Evolutionary conservation across 495 filamentous ascomycete species (phyloP), one percentile per base, ranked within the genome.

Genomic region (Physcia stellaris): DNA sequence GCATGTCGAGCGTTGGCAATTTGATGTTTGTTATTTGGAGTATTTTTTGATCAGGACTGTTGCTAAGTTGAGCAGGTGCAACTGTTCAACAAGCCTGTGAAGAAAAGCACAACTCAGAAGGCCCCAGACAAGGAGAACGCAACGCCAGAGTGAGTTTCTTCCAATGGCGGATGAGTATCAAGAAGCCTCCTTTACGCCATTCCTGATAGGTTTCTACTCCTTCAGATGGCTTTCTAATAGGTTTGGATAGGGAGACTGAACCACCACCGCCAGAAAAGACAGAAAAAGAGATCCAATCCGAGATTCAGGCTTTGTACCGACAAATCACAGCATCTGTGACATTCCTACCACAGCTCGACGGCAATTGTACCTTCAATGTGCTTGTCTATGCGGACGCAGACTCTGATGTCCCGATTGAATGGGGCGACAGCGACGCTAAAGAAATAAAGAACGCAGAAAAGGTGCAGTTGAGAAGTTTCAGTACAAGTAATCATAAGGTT

Each of bases 311-410:
- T 11, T 82, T 98, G 32, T 98, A 96, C 64, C 79, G 90, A 7
- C 90, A 98, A 57, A 94, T 98, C 56, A 98, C 90, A 1, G 90
- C 92, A 3, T 94, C 86, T 0, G 90, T 98, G 13, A 95, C 90
- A 3, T 96, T 98, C 56, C 70, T 98, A 4, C 90, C 90, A 1
- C 85, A 94, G 60, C 72, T 98, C 3, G 78, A 81, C 11, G 85
- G 86, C 21, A 77, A 88, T 50, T 98, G 88, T 70, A 95, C 92
- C 10, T 98, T 98, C 69, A 98, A 98, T 55, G 88, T 98, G 16
- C 69, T 98, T 18, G 90, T 98, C 3, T 98, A 98, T 54, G 92
- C 90, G 26, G 90, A 96, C 53, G 90, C 86, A 6, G 86, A 94
- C 58, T 88, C 82, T 17, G 90, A 98, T 18, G 90, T 98, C 12